Percentiles rank a stretch among this genome's conserved stretches.
phyloP scores from a whole-genome alignment of 441 rosid species.

The Lepidium campestre region DNA sequence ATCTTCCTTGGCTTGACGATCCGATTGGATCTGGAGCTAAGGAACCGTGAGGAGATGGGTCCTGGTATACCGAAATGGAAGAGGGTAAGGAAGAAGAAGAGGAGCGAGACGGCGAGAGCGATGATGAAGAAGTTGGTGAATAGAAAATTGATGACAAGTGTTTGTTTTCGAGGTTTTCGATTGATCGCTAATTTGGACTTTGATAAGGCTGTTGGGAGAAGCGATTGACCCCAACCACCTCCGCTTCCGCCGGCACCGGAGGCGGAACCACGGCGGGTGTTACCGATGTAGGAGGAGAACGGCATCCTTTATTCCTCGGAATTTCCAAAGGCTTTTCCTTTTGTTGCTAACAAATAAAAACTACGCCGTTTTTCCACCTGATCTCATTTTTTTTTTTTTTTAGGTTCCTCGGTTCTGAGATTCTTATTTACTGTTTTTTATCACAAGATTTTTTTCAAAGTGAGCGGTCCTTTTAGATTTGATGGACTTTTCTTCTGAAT shows the following conservation, averaged over 20 bases:
- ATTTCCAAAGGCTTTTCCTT: neutral
- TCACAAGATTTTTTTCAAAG: too few relatives aligned
- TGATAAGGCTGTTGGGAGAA: conserved; percentile 52
- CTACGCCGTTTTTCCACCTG: conserved; percentile 1
- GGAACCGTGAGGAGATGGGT: conserved; percentile 53
- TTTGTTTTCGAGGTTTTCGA: conserved; percentile 57
- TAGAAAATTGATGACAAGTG: conserved; percentile 58
- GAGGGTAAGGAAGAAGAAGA: conserved; percentile 72
- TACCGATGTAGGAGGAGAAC: conserved; percentile 62
- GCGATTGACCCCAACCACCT: conserved; percentile 41
- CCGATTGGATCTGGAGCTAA: conserved; percentile 36
- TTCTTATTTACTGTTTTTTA: too few relatives aligned
- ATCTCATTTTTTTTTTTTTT: neutral
- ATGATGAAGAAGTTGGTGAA: conserved; percentile 69
- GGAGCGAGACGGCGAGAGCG: conserved; percentile 55
- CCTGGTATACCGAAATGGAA: conserved; percentile 70
- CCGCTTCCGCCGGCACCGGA: conserved; percentile 29
- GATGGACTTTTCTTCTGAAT: neutral
- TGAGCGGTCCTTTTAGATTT: neutral
- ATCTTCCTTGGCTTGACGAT: conserved; percentile 35
- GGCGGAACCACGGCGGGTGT: conserved; percentile 59
- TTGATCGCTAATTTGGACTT: conserved; percentile 52
- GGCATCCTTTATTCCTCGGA: conserved; percentile 43
- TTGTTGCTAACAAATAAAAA: neutral
- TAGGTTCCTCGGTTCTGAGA: neutral